A percentile compares a stretch with the other conserved stretches of the same genome.
phyloP scores from a whole-genome alignment of 78 protist species.

The Bodo saltans region DNA sequence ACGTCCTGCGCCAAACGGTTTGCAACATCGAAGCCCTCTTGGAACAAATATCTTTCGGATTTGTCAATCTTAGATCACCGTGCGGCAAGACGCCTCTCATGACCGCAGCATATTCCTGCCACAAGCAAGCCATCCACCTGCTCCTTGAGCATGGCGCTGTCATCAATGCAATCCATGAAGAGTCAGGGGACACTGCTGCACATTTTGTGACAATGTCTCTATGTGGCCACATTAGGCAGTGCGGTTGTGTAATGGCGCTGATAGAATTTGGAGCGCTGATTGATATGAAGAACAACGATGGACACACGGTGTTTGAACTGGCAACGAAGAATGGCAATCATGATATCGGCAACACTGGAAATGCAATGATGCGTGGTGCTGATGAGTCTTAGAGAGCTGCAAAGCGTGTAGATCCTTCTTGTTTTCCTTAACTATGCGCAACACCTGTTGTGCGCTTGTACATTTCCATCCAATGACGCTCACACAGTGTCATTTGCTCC shows the following conservation, averaged over 20 bases:
- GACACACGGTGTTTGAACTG: conserved; percentile 3
- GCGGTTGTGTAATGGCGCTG: conserved; percentile 18
- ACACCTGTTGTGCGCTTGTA: no score
- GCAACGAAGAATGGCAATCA: conserved; percentile 18
- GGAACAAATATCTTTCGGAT: neutral
- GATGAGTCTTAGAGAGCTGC: no score
- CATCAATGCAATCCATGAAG: conserved; percentile 17
- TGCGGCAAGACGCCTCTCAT: conserved; percentile 31
- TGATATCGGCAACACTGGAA: conserved; percentile 9
- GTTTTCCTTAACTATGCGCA: no score
- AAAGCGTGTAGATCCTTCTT: no score
- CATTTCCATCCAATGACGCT: no score
- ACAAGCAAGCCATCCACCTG: neutral
- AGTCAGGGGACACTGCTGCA: conserved; percentile 23
- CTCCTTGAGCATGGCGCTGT: conserved; percentile 11
- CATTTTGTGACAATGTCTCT: neutral
- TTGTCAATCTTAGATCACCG: neutral
- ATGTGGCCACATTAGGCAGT: conserved; percentile 6
- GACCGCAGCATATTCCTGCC: conserved; percentile 28
- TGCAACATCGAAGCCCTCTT: neutral
- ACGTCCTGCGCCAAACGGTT: neutral
- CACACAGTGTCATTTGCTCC: no score
- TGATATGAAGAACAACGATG: conserved; percentile 16
- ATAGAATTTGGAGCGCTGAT: neutral
- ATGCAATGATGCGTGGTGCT: no score